Conservation (phyloP, 2,329 filamentous ascomycete species). For the Corniculantispora saksenae region DNA sequence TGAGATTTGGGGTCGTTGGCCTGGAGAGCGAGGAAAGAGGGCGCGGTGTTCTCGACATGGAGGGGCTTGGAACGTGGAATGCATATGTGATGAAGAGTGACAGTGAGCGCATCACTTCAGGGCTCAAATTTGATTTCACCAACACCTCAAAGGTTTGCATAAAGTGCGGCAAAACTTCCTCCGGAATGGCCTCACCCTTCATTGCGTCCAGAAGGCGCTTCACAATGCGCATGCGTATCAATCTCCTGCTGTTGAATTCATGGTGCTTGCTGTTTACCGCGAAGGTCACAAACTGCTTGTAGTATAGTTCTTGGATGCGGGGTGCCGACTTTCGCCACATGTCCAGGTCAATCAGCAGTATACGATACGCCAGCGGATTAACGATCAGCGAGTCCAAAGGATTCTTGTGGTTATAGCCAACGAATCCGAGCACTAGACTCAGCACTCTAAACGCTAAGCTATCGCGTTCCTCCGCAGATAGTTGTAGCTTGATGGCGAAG, state of each 20-base stretch:
- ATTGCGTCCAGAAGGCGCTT: slow-evolving; percentile 88
- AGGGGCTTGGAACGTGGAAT: slow-evolving; percentile 62
- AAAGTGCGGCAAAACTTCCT: slow-evolving; percentile 73
- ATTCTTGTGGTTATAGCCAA: slow-evolving; percentile 80
- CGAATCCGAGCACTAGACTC: slow-evolving; percentile 76
- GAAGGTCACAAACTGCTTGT: slow-evolving; percentile 87
- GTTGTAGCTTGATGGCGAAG: slow-evolving; percentile 40
- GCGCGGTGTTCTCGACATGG: slow-evolving; percentile 54
- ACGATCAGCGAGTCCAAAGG: slow-evolving; percentile 90
- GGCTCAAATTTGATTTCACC: slow-evolving; percentile 76
- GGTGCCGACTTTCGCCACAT: slow-evolving; percentile 82
- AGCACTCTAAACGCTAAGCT: slow-evolving; percentile 65
- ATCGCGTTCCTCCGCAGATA: slow-evolving; percentile 56
- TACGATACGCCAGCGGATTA: slow-evolving; percentile 90
- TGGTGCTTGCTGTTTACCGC: slow-evolving; percentile 87
- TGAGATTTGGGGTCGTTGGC: slow-evolving; percentile 42
- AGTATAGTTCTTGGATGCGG: slow-evolving; percentile 84
- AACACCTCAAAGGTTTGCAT: slow-evolving; percentile 77
- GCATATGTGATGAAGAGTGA: slow-evolving; percentile 93
- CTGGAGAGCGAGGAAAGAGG: slow-evolving; percentile 40
- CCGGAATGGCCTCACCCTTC: slow-evolving; percentile 77
- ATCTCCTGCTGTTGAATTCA: slow-evolving; percentile 84
- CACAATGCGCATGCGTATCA: slow-evolving; percentile 92
- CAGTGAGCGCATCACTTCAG: slow-evolving; percentile 81
- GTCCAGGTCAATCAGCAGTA: slow-evolving; percentile 88